Conservation (phyloP, 108 stramenopile species). For the Seminavis robusta region DNA sequence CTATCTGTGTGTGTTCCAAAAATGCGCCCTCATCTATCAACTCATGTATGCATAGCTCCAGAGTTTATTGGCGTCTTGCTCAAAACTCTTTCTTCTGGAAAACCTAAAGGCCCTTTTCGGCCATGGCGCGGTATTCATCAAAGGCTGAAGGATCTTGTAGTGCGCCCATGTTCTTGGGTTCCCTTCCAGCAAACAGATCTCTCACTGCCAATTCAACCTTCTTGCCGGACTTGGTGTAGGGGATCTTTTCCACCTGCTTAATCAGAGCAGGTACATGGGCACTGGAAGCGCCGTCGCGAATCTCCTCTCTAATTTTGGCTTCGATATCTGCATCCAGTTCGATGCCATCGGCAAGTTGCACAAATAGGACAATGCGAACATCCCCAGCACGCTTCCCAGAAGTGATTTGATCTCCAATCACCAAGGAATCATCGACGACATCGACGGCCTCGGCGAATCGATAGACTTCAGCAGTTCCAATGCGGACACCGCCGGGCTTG, state of each 20-base stretch:
- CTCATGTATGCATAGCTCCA: too few species aligned
- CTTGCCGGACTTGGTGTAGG: constrained; percentile 35
- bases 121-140: constrained; percentile 31
- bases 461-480: constrained; percentile 42
- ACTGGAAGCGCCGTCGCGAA: constrained; percentile 25
- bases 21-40: too few species aligned
- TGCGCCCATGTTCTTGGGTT: constrained; percentile 29
- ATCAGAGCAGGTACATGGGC: constrained; percentile 32
- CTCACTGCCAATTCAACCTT: constrained; percentile 32
- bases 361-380: constrained; percentile 35
- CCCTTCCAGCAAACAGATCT: constrained; percentile 21
- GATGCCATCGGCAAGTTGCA: constrained; percentile 10
- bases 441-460: constrained; percentile 25
- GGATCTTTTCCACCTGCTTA: constrained; percentile 18
- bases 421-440: constrained; percentile 22
- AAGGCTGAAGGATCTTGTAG: constrained; percentile 29
- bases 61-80: too few species aligned
- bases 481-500: constrained; percentile 28
- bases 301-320: constrained; percentile 15
- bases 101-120: constrained; percentile 20
- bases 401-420: constrained; percentile 31
- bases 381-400: constrained; percentile 31
- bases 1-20: too few species aligned
- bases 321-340: constrained; percentile 12
- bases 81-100: too few species aligned